Evolutionary conservation across 164 flowering plant genomes (phyloP), one percentile per base, ranked within the genome.

Genomic region (Stephania cephalantha): DNA sequence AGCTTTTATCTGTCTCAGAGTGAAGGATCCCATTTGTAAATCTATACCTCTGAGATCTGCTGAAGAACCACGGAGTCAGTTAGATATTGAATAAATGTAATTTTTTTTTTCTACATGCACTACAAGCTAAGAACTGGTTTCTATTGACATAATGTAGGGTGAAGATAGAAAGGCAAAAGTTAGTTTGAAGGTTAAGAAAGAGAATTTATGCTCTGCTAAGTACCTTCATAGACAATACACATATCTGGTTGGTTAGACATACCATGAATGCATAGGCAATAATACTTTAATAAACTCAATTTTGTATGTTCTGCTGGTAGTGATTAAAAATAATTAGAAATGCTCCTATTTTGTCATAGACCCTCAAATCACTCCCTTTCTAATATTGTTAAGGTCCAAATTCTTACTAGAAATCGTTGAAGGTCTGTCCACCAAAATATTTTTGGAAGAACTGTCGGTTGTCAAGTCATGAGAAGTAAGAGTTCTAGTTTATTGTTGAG

Each of bases 1-100:
- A 73, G 80, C 80, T 82, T 79, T 82, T 10, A 82, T 82, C 76
- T 82, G 84, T 73, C 73, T 75, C 70, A 82, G 42, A 65, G 77
- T 74, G 74, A 82, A 82, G 2, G 68, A 69, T 50, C 84, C 80
- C 64, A 78, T 75, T 72, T 75, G 82, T 53, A 77, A 74, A 70
- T 82, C 84, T 44, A 82, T 48, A 45, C 78, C 74, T 79, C 44
- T 53, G n/a, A 82, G 75, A 50, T 79, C 84, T 82, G 80, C 50
- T 15, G 65, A 75, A 69, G 35, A 29, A 25, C 46, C 29, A 15
- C 17, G 63, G 11, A 55, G 17, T 55, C 63, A 55, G 17, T 55
- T 55, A 55, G 17, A 55, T 1, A 55, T 55, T 4, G 6, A 11
- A 1, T 12, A 55, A 55, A 11, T 55, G 17, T 15, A 55, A 2